These are phyloP conservation scores for Backusella liffmaniae DNA, from an alignment of 192 early-diverging fungal genomes.

Conservation along the genomic window DNA sequence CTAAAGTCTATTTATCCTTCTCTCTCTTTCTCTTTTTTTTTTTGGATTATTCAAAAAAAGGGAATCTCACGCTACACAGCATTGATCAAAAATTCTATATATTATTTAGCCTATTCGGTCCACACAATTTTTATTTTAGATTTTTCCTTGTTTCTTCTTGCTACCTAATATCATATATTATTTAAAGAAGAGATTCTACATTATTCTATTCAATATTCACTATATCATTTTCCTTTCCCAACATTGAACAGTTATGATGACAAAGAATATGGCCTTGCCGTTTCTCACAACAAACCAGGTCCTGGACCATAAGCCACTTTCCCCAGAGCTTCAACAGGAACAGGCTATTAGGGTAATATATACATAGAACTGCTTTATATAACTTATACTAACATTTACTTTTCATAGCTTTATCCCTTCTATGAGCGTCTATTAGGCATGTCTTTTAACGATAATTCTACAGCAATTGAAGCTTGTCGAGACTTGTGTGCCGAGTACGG, in stretches of 20 bases:
- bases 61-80: not conserved
- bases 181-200: not conserved
- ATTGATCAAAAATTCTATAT: not conserved
- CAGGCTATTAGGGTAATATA: not conserved
- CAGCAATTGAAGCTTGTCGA: constrained; percentile 49
- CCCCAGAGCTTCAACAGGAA: constrained; percentile 1
- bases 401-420: constrained; percentile 42
- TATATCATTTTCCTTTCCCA: not conserved
- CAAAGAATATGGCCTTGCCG: not conserved
- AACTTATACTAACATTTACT: not conserved
- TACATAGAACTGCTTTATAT: not conserved
- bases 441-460: constrained; percentile 38
- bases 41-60: not conserved
- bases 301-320: not conserved
- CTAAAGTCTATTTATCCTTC: not conserved
- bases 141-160: not conserved
- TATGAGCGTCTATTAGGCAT: constrained; percentile 44
- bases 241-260: not conserved
- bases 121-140: not conserved
- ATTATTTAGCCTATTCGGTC: not conserved
- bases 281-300: not conserved
- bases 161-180: not conserved
- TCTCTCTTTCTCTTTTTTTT: not conserved
- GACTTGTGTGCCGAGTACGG: constrained; percentile 50
- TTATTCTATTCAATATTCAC: not conserved